These are phyloP conservation scores for Setaria viridis DNA, from an alignment of 202 grass and related monocot species.

Conservation along the genomic window DNA sequence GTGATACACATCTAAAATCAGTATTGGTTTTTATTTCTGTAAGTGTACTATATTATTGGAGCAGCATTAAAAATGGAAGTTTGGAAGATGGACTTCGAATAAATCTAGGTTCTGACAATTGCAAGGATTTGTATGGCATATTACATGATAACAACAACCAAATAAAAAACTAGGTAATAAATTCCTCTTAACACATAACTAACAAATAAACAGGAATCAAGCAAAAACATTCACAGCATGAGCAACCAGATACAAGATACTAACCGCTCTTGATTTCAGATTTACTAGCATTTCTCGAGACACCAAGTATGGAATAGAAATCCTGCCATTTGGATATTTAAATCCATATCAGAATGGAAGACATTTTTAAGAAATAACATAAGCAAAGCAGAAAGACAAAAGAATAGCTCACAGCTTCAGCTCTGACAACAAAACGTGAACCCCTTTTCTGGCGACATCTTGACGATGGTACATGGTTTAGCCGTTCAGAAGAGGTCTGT, in stretches of 20 bases:
- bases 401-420: constrained; percentile 67
- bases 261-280: constrained; percentile 95
- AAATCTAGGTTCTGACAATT: background rate
- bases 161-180: background rate
- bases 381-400: constrained; percentile 22
- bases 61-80: constrained; percentile 3
- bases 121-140: constrained; percentile 8
- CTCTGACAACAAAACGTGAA: constrained; percentile 78
- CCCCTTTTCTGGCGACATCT: constrained; percentile 57
- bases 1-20: constrained; percentile 3
- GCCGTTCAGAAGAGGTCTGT: constrained; percentile 38
- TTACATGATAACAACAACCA: constrained; percentile 18
- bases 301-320: constrained; percentile 89
- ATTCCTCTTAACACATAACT: background rate
- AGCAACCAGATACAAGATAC: constrained; percentile 47
- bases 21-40: constrained; percentile 2
- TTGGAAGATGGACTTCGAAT: background rate
- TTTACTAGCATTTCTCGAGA: constrained; percentile 97
- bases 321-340: constrained; percentile 66
- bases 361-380: background rate
- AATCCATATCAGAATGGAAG: constrained; percentile 36
- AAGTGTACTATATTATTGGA: background rate
- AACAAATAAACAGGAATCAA: background rate
- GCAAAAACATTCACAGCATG: background rate
- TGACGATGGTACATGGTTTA: constrained; percentile 54